These are phyloP conservation scores for Omphalea diandra DNA, from an alignment of 441 rosid species.

Conservation along the genomic window DNA sequence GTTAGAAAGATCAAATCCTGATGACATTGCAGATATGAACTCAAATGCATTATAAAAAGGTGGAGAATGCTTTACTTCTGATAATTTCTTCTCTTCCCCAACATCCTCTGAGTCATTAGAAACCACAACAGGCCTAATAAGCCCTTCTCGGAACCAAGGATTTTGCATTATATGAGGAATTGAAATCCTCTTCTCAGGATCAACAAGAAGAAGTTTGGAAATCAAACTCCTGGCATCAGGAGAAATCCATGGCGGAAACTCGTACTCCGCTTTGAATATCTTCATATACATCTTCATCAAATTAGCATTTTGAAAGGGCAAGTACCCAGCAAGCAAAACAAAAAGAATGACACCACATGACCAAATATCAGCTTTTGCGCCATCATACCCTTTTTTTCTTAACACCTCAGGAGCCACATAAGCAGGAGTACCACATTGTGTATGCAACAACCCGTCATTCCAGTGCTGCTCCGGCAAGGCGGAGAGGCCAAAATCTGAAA, in stretches of 20 bases:
- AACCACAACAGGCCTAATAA: background rate
- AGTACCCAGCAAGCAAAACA: slow-evolving; percentile 45
- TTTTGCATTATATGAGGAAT: slow-evolving; percentile 34
- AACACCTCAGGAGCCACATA: slow-evolving; percentile 54
- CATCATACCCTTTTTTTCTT: slow-evolving; percentile 51
- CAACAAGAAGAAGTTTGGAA: slow-evolving; percentile 40
- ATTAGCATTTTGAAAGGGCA: slow-evolving; percentile 49
- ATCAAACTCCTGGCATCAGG: slow-evolving; percentile 37
- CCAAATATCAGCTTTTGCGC: slow-evolving; percentile 50
- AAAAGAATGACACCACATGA: slow-evolving; percentile 59
- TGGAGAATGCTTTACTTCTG: slow-evolving; percentile 22
- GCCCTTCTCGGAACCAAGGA: slow-evolving; percentile 43
- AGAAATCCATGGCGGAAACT: slow-evolving; percentile 49
- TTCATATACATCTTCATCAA: slow-evolving; percentile 49
- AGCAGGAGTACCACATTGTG: slow-evolving; percentile 53
- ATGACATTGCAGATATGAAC: slow-evolving; percentile 52
- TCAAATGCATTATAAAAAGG: slow-evolving; percentile 48
- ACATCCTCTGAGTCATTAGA: background rate
- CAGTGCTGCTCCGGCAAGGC: slow-evolving; percentile 45
- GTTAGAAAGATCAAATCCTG: slow-evolving; percentile 50
- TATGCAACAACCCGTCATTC: slow-evolving; percentile 51
- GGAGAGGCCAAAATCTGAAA: slow-evolving; percentile 54
- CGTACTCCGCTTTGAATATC: slow-evolving; percentile 46
- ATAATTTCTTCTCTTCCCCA: slow-evolving; percentile 13
- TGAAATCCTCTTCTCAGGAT: slow-evolving; percentile 41